Percentiles rank a stretch among this genome's conserved stretches.
phyloP scores from a whole-genome alignment of 225 moss, liverwort and hornwort genomes.

The Pseudisothecium myosuroides region DNA sequence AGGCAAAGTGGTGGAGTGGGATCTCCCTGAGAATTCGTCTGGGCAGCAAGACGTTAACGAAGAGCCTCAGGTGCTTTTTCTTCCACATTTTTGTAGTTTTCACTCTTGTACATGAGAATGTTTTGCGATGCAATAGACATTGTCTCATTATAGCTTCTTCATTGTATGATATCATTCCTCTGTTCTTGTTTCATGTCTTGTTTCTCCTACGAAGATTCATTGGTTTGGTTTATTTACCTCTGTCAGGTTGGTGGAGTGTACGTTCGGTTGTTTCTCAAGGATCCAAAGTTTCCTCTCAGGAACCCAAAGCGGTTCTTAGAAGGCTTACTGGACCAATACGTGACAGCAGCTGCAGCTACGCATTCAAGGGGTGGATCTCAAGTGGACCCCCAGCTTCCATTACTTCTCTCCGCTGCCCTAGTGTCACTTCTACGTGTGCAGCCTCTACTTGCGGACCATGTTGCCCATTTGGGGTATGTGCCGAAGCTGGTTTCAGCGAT shows the following conservation, averaged over 20 bases:
- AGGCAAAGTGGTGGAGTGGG: constrained; percentile 89
- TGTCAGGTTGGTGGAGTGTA: constrained; percentile 89
- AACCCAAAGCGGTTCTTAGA: constrained; percentile 91
- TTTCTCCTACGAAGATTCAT: neutral
- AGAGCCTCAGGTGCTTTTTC: constrained; percentile 70
- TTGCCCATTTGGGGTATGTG: constrained; percentile 85
- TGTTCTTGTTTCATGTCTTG: neutral
- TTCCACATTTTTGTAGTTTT: neutral
- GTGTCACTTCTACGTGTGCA: constrained; percentile 85
- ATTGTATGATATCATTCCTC: neutral
- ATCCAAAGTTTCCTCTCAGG: constrained; percentile 83
- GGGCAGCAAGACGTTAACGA: constrained; percentile 73
- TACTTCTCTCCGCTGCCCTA: constrained; percentile 85
- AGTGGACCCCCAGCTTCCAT: constrained; percentile 67
- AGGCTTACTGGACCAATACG: constrained; percentile 81
- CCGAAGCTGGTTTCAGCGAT: constrained; percentile 90
- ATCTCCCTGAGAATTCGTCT: constrained; percentile 71
- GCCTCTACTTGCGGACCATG: constrained; percentile 88
- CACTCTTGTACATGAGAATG: neutral
- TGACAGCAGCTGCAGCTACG: constrained; percentile 85
- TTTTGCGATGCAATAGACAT: neutral
- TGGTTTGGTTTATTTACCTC: neutral
- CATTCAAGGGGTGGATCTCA: constrained; percentile 43
- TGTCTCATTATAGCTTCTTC: neutral
- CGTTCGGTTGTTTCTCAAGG: constrained; percentile 82